Percentiles rank a stretch among this genome's conserved stretches.
Evolutionary conservation across 2,329 filamentous ascomycete species (phyloP).

Genomic region (Colletotrichum salicis): DNA sequence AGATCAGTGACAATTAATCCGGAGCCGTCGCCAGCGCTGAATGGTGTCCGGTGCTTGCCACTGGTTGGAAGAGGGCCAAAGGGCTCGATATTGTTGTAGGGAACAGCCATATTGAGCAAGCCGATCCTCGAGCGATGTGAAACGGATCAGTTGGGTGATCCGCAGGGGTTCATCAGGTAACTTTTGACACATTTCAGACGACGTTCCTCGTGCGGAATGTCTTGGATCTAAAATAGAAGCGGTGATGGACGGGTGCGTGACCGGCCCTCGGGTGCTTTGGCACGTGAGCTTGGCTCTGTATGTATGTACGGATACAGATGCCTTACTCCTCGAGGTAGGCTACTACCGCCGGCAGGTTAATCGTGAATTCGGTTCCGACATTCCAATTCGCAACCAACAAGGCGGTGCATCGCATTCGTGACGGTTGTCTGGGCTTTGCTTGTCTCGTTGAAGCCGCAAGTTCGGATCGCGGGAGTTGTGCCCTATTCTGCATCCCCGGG

Average conservation of each 20-base stretch:
- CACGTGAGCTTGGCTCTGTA: conserved; percentile 1
- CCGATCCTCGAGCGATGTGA: conserved; percentile 11
- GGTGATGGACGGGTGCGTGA: not conserved
- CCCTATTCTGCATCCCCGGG: not conserved
- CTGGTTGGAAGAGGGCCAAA: not conserved
- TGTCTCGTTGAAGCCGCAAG: not conserved
- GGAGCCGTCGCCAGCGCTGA: not conserved
- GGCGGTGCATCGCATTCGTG: conserved; percentile 21
- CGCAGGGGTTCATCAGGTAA: not conserved
- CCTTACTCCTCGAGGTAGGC: conserved; percentile 1
- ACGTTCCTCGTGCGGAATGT: not conserved
- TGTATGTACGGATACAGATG: not conserved
- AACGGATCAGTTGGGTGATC: conserved; percentile 10
- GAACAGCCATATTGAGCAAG: not conserved
- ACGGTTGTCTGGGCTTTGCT: conserved; percentile 15
- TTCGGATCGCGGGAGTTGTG: not conserved
- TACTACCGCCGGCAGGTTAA: conserved; percentile 6
- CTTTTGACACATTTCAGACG: conserved; percentile 10
- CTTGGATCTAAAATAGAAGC: conserved; percentile 16
- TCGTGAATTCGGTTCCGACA: not conserved
- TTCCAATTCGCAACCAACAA: conserved; percentile 5
- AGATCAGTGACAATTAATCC: not conserved
- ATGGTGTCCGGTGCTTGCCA: not conserved
- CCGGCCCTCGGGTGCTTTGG: not conserved
- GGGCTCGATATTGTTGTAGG: not conserved